Evolutionary conservation across 768 basidiomycete genomes (phyloP).

Genomic region (Pleurotus eryngii): DNA sequence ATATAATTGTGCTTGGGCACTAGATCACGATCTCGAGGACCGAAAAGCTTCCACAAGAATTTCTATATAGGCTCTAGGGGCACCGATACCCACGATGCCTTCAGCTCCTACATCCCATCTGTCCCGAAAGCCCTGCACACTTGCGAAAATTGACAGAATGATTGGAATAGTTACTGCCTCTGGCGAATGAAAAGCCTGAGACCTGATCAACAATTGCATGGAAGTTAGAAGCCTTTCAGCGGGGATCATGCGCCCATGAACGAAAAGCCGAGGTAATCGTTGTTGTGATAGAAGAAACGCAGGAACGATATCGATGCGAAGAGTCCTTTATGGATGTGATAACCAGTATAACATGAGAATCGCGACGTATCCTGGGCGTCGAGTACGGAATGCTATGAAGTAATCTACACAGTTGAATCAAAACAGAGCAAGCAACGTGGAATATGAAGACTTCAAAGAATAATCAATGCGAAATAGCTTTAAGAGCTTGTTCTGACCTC

Average conservation of each 20-base stretch:
- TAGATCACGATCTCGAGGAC: conserved; percentile 1
- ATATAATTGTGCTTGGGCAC: neutral
- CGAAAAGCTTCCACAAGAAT: neutral
- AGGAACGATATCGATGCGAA: too few relatives aligned
- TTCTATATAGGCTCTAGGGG: neutral
- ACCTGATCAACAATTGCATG: too few relatives aligned
- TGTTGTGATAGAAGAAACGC: too few relatives aligned
- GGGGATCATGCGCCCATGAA: too few relatives aligned
- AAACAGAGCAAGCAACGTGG: conserved; percentile 7
- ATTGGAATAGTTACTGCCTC: too few relatives aligned
- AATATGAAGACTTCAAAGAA: neutral
- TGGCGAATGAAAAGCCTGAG: too few relatives aligned
- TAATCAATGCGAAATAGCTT: conserved; percentile 31
- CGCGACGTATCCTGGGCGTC: too few relatives aligned
- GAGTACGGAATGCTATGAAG: neutral
- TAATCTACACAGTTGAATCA: conserved; percentile 2
- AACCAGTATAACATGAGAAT: too few relatives aligned
- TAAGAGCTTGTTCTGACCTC: conserved; percentile 41
- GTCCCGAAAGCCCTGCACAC: neutral
- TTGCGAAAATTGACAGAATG: too few relatives aligned
- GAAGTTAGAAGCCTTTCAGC: too few relatives aligned
- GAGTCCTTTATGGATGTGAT: too few relatives aligned
- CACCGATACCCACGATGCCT: neutral
- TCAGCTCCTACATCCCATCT: neutral
- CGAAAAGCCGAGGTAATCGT: too few relatives aligned